These are phyloP conservation scores for Blumeriella jaapii DNA, from an alignment of 2,329 filamentous ascomycete genomes.

Conservation along the genomic window DNA sequence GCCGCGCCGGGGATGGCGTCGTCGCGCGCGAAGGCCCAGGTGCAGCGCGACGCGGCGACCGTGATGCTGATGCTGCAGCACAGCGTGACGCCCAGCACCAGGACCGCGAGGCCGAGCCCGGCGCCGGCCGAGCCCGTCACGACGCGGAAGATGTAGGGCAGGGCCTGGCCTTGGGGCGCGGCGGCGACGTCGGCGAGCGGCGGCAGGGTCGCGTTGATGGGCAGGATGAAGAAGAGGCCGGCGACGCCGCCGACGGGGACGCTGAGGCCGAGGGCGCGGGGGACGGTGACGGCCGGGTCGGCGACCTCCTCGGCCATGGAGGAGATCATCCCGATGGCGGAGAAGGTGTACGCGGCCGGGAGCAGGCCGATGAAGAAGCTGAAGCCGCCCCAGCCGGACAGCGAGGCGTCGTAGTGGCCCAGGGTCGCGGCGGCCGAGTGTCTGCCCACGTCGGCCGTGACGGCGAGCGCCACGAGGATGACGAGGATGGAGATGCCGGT, in stretches of 20 bases:
- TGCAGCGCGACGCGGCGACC: constrained; percentile 46
- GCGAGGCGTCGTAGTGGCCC: constrained; percentile 42
- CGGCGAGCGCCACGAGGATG: constrained; percentile 43
- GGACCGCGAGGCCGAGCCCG: constrained; percentile 36
- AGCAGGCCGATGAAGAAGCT: constrained; percentile 52
- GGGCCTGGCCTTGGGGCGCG: constrained; percentile 35
- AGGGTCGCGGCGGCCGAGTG: constrained; percentile 40
- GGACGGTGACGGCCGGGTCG: constrained; percentile 38
- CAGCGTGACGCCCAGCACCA: constrained; percentile 38
- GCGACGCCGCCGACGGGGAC: constrained; percentile 37
- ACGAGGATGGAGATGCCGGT: constrained; percentile 44
- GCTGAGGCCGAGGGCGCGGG: constrained; percentile 35
- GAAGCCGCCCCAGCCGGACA: constrained; percentile 47
- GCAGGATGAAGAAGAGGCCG: constrained; percentile 40
- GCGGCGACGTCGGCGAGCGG: constrained; percentile 34
- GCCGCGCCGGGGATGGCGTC: constrained; percentile 52
- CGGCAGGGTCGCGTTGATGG: constrained; percentile 38
- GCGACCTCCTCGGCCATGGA: constrained; percentile 50
- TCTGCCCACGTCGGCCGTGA: constrained; percentile 41
- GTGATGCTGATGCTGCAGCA: constrained; percentile 44
- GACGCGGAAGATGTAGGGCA: constrained; percentile 38
- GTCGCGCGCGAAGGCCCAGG: constrained; percentile 56
- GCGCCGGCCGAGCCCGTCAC: constrained; percentile 39
- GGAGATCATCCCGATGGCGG: constrained; percentile 49
- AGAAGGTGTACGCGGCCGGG: constrained; percentile 46